These are phyloP conservation scores for Raffaelea albimanens DNA, from an alignment of 2,329 filamentous ascomycete species.

Conservation along the genomic window DNA sequence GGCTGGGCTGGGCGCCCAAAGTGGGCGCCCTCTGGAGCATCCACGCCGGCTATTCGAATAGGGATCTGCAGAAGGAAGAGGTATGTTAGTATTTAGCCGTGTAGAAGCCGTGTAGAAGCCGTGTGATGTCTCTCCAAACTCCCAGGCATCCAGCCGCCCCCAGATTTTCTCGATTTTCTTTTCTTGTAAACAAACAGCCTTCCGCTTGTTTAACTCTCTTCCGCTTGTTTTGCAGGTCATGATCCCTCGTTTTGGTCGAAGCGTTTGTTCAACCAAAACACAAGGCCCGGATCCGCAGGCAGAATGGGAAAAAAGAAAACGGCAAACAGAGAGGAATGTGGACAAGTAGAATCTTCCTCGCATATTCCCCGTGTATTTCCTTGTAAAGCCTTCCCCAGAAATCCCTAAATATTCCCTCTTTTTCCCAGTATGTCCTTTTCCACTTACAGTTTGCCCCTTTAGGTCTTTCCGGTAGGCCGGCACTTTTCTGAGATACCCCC, in stretches of 20 bases:
- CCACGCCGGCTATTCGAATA: slow-evolving; percentile 80
- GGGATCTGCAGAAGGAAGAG: slow-evolving; percentile 54
- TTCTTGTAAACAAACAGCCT: not conserved
- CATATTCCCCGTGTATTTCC: no score
- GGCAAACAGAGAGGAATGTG: not conserved
- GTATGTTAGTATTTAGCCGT: no score
- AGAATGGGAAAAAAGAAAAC: not conserved
- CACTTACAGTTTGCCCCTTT: slow-evolving; percentile 66
- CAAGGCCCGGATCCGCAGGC: not conserved
- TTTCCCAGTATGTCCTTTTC: no score
- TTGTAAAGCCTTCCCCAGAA: no score
- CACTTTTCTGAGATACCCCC: slow-evolving; percentile 81
- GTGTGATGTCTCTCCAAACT: no score
- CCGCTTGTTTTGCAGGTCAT: not conserved
- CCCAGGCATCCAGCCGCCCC: no score
- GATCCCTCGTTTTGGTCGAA: not conserved
- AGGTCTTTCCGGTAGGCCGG: slow-evolving; percentile 60
- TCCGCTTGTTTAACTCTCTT: not conserved
- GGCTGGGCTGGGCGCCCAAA: slow-evolving; percentile 86
- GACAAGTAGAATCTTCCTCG: no score
- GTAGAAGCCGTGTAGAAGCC: no score
- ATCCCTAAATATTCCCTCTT: no score
- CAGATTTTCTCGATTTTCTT: no score
- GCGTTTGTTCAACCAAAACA: not conserved
- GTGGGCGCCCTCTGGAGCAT: slow-evolving; percentile 87